Percentiles rank a stretch among this genome's conserved stretches.
These are phyloP conservation scores for Salvia sclarea DNA, from an alignment of 305 asterid species.

Conservation along the genomic window DNA sequence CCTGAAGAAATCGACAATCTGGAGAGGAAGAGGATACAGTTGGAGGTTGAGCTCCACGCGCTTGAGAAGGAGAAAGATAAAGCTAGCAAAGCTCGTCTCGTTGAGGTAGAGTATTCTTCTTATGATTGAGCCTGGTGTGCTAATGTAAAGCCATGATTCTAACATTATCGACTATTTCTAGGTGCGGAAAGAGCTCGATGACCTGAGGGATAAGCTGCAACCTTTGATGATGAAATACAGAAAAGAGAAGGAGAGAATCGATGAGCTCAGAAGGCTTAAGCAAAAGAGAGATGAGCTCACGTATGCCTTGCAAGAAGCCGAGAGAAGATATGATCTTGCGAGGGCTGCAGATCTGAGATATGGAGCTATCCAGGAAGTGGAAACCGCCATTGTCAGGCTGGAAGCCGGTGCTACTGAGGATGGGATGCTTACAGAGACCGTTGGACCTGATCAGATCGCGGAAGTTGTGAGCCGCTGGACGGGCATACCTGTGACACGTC, in stretches of 20 bases:
- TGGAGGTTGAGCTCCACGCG: slow-evolving; percentile 88
- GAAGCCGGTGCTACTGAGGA: slow-evolving; percentile 50
- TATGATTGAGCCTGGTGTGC: neutral
- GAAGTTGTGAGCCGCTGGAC: slow-evolving; percentile 97
- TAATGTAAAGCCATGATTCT: neutral
- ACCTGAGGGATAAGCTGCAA: slow-evolving; percentile 83
- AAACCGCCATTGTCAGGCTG: slow-evolving; percentile 62
- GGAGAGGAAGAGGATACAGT: slow-evolving; percentile 80
- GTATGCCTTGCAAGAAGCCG: slow-evolving; percentile 79
- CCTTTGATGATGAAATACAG: slow-evolving; percentile 77
- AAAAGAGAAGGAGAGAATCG: slow-evolving; percentile 77
- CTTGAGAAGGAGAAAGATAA: slow-evolving; percentile 94
- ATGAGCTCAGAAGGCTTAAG: slow-evolving; percentile 74
- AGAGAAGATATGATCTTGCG: slow-evolving; percentile 83
- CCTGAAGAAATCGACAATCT: slow-evolving; percentile 91
- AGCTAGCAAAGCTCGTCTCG: slow-evolving; percentile 88
- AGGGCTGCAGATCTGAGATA: slow-evolving; percentile 84
- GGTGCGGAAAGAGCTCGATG: slow-evolving; percentile 84
- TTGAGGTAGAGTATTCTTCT: slow-evolving; percentile 60
- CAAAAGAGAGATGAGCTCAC: slow-evolving; percentile 66
- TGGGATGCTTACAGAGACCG: slow-evolving; percentile 74
- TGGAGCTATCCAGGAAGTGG: slow-evolving; percentile 87
- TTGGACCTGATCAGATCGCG: slow-evolving; percentile 88
- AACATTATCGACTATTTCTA: slow-evolving; percentile 18
- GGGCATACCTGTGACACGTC: slow-evolving; percentile 82